Evolutionary conservation across 805 yeast species (phyloP).

Genomic region (Yueomyces sinensis): DNA sequence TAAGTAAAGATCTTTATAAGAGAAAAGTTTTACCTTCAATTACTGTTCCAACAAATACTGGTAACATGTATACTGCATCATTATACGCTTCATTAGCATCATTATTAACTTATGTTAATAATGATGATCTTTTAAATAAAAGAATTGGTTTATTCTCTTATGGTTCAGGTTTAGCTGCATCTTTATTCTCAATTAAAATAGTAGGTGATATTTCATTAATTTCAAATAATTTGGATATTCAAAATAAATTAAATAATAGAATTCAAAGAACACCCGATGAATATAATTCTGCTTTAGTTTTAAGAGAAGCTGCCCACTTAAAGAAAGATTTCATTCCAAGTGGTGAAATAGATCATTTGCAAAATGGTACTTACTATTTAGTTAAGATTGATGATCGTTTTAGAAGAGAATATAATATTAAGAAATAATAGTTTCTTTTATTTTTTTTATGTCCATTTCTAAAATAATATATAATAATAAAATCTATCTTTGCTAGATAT

Average conservation of each 20-base stretch:
- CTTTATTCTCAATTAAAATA: slow-evolving; percentile 68
- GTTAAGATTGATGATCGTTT: slow-evolving; percentile 73
- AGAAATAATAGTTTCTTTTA: slow-evolving; percentile 41
- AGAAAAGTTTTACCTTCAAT: slow-evolving; percentile 70
- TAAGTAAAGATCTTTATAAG: slow-evolving; percentile 55
- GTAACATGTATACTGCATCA: slow-evolving; percentile 96
- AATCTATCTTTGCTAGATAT: too few species aligned
- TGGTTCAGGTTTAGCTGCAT: slow-evolving; percentile 95
- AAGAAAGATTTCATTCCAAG: slow-evolving; percentile 67
- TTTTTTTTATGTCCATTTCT: too few species aligned
- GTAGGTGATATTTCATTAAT: slow-evolving; percentile 69
- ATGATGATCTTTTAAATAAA: slow-evolving; percentile 63
- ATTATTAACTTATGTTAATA: slow-evolving; percentile 59
- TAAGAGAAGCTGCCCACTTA: slow-evolving; percentile 84
- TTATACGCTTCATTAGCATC: slow-evolving; percentile 82
- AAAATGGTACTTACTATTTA: slow-evolving; percentile 72
- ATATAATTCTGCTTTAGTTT: slow-evolving; percentile 66
- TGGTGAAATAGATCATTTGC: slow-evolving; percentile 63
- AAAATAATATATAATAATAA: too few species aligned
- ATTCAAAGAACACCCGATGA: slow-evolving; percentile 55
- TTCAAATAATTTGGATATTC: slow-evolving; percentile 50
- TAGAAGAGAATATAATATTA: slow-evolving; percentile 69
- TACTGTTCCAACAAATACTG: slow-evolving; percentile 87
- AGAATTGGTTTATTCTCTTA: slow-evolving; percentile 89
- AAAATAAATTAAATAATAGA: slow-evolving; percentile 51